Evolutionary conservation across 2,329 filamentous ascomycete genomes (phyloP).

Genomic region (Colletotrichum paranaense): DNA sequence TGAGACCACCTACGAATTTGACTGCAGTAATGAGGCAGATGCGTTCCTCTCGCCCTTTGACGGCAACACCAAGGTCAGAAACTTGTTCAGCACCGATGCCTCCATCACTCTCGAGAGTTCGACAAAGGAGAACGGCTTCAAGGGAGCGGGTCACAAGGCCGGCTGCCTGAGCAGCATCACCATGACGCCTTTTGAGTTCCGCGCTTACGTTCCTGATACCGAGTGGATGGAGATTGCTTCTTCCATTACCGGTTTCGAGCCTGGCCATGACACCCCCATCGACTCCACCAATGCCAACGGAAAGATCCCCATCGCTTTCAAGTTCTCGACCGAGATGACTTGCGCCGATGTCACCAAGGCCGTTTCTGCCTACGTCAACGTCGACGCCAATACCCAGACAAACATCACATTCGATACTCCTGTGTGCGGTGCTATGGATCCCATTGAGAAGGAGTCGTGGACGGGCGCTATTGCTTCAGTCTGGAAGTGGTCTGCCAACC

Average conservation of each 20-base stretch:
- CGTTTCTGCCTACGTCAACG: slow-evolving; percentile 65
- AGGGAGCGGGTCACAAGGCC: slow-evolving; percentile 57
- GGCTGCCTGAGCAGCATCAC: slow-evolving; percentile 66
- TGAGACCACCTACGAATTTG: slow-evolving; percentile 64
- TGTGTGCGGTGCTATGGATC: slow-evolving; percentile 54
- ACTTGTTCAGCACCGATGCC: slow-evolving; percentile 72
- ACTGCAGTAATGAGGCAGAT: slow-evolving; percentile 58
- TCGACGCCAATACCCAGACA: slow-evolving; percentile 55
- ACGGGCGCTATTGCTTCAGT: slow-evolving; percentile 64
- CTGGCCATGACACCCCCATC: slow-evolving; percentile 70
- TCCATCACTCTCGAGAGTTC: slow-evolving; percentile 62
- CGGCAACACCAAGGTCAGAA: slow-evolving; percentile 66
- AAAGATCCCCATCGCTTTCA: slow-evolving; percentile 56
- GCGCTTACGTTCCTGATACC: slow-evolving; percentile 64
- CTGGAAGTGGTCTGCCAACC: slow-evolving; percentile 64
- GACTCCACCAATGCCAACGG: slow-evolving; percentile 61
- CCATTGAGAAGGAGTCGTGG: slow-evolving; percentile 47
- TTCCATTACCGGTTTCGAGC: slow-evolving; percentile 68
- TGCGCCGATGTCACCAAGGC: slow-evolving; percentile 64
- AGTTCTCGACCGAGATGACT: slow-evolving; percentile 71
- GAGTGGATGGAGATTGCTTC: slow-evolving; percentile 48
- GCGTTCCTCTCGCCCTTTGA: slow-evolving; percentile 68
- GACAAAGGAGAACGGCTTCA: slow-evolving; percentile 56
- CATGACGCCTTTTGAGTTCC: slow-evolving; percentile 67
- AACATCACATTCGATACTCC: slow-evolving; percentile 56